Conservation (phyloP, 768 basidiomycete genomes). For the Erythrobasidium yunnanense region DNA sequence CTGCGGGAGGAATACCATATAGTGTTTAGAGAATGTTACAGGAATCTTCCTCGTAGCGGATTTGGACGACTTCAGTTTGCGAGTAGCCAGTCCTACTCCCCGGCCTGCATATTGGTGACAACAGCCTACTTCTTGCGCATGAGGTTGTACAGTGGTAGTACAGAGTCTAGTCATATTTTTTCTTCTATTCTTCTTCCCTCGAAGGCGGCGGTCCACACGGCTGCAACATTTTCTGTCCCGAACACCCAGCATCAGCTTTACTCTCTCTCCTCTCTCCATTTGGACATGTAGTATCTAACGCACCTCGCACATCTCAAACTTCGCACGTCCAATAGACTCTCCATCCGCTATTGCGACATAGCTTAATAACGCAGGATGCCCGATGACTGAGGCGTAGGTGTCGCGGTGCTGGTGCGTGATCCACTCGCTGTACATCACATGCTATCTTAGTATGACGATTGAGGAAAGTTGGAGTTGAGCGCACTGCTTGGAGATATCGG, state of each 20-base stretch:
- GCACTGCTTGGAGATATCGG: conserved; percentile 90
- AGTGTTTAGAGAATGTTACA: no score
- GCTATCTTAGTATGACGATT: background rate
- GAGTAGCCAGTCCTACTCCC: no score
- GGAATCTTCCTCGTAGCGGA: no score
- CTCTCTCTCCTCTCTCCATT: background rate
- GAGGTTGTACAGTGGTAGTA: no score
- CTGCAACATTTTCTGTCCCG: conserved; percentile 74
- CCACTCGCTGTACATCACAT: conserved; percentile 63
- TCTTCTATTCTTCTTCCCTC: conserved; percentile 27
- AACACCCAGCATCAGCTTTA: background rate
- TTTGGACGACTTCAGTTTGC: no score
- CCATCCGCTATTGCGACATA: conserved; percentile 89
- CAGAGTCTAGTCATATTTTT: no score
- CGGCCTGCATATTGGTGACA: no score
- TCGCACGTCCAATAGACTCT: conserved; percentile 74
- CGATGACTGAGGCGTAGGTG: conserved; percentile 81
- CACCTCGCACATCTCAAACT: conserved; percentile 95
- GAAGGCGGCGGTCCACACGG: conserved; percentile 55
- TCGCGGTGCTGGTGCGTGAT: conserved; percentile 94
- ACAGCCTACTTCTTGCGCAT: no score
- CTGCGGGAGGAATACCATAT: no score
- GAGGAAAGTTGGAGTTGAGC: conserved; percentile 39
- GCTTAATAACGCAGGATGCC: conserved; percentile 72
- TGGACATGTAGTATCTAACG: conserved; percentile 25